Base-by-base conservation (phyloP, 345 rosid species). In the Citrus cavaleriei region DNA sequence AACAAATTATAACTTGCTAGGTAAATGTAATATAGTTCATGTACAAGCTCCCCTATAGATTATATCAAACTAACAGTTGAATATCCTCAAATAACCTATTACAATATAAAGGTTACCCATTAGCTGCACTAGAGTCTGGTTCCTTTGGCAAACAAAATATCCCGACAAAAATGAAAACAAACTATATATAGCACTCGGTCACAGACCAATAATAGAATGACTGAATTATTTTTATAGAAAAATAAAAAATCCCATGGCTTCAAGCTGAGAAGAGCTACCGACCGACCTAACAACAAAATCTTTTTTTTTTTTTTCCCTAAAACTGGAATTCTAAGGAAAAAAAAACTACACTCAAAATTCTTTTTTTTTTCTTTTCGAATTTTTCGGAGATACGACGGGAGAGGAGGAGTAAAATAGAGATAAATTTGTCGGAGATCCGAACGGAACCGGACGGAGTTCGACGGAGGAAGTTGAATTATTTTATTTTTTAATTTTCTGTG, bases 341-440 rank as follows among this genome's bases (percentile, higher is more conserved):
- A 32, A 40, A 7, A 42, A 12, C 22, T 4, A 16, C 35, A 73
- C 68, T 35, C 57, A n/a, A 67, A 58, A 34, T 35, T 34, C 10
- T 10, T 12, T 10, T 12, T 42, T 42, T 12, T 42, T 10, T 42
- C 2, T 40, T 40, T 40, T 10, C 1, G 4, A 10, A 10, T 42
- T 10, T 42, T 42, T 42, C 13, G 1, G 16, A 12, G 16, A 12
- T 10, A 2, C 0, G 73, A 68, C 81, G 57, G 73, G 74, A 78
- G 64, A 72, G 79, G 78, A 38, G 7, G 70, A 76, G 75, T 80
- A 78, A 61, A 72, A 49, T 6, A 46, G 66, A 70, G 83, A 60
- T 81, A 86, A 77, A 77, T 73, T 79, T 87, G 85, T 38, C 83
- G 83, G 87, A 28, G 75, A 84, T 73, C 79, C 73, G 83, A 10